Percentiles rank a stretch among this genome's conserved stretches.
These are phyloP conservation scores for Uncinocarpus reesii DNA, from an alignment of 2,329 filamentous ascomycete genomes.

Conservation along the genomic window DNA sequence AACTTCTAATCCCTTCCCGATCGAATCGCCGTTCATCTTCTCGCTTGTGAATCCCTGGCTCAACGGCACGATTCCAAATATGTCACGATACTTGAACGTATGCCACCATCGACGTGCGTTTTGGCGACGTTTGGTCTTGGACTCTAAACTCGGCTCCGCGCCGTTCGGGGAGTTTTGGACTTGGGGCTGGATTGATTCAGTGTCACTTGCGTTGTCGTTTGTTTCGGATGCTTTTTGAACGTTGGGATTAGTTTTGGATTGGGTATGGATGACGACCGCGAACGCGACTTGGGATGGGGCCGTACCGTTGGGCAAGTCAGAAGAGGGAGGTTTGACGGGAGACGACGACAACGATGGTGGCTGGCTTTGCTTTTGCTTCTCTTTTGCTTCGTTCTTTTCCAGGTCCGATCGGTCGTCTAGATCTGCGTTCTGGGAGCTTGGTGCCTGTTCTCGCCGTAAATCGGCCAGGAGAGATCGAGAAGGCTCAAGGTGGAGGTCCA, in stretches of 20 bases:
- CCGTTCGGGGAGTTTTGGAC: neutral
- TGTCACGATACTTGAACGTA: slow-evolving; percentile 89
- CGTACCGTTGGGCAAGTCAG: slow-evolving; percentile 9
- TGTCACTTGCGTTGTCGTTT: neutral
- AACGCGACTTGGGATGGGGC: slow-evolving; percentile 11
- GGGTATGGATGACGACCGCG: slow-evolving; percentile 18
- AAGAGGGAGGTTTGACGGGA: neutral
- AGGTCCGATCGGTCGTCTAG: neutral
- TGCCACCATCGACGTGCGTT: slow-evolving; percentile 50
- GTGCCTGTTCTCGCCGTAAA: slow-evolving; percentile 2
- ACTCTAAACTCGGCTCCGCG: neutral
- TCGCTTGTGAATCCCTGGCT: slow-evolving; percentile 17
- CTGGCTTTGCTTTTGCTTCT: neutral
- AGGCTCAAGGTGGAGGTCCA: neutral
- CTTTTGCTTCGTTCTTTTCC: neutral
- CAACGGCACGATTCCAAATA: slow-evolving; percentile 62
- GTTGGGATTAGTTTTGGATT: slow-evolving; percentile 9
- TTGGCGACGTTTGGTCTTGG: slow-evolving; percentile 10
- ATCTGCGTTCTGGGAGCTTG: neutral
- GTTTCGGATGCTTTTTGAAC: neutral
- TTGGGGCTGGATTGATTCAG: neutral
- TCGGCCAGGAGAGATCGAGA: neutral
- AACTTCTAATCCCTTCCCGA: slow-evolving; percentile 50
- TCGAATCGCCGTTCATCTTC: slow-evolving; percentile 18
- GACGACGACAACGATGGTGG: neutral